phyloP scores from a whole-genome alignment of 2,329 filamentous ascomycete species.

The Davidsoniella eucalypti region DNA sequence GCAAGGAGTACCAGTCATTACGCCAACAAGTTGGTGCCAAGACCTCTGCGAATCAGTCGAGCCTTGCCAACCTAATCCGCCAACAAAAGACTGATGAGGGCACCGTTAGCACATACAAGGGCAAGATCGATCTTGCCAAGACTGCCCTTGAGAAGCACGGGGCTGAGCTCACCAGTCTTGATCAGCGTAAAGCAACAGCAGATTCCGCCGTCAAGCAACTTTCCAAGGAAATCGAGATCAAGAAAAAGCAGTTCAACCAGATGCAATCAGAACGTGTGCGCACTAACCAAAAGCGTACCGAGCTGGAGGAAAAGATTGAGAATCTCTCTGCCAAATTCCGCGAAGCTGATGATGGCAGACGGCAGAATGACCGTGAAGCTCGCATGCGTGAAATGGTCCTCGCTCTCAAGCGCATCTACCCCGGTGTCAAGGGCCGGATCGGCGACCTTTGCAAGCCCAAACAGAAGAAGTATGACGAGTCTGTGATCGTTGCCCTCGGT shows the following conservation, averaged over 20 bases:
- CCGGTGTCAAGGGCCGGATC: constrained; percentile 78
- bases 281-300: constrained; percentile 65
- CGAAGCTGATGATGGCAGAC: constrained; percentile 69
- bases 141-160: constrained; percentile 59
- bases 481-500: constrained; percentile 81
- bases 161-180: constrained; percentile 50
- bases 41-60: constrained; percentile 63
- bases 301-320: constrained; percentile 81
- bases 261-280: constrained; percentile 70
- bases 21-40: constrained; percentile 72
- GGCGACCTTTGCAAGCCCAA: constrained; percentile 90
- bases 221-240: constrained; percentile 62
- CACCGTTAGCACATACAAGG: constrained; percentile 74
- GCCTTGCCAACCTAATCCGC: constrained; percentile 71
- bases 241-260: constrained; percentile 81
- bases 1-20: constrained; percentile 76
- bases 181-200: constrained; percentile 48
- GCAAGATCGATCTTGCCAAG: constrained; percentile 67
- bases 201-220: constrained; percentile 49
- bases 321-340: constrained; percentile 65
- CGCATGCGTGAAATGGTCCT: constrained; percentile 69
- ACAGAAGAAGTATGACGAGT: constrained; percentile 90
- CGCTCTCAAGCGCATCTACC: constrained; percentile 76
- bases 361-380: constrained; percentile 69
- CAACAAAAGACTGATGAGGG: constrained; percentile 86